Conservation (phyloP, 1,284 basidiomycete species). For the Cystobasidiaceae sp. region DNA sequence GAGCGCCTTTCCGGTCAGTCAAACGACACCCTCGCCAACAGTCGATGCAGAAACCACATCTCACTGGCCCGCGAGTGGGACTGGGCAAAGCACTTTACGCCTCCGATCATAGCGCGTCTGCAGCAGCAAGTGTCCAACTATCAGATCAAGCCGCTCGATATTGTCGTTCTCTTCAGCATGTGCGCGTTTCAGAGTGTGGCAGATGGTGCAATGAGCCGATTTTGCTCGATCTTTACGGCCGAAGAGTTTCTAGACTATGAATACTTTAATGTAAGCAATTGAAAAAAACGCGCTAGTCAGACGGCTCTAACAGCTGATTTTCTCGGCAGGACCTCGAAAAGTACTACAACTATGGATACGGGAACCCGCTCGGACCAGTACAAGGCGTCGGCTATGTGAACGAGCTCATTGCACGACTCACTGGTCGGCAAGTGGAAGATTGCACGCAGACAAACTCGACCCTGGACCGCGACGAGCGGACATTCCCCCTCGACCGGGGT, state of each 20-base stretch:
- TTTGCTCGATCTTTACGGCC: conserved; percentile 62
- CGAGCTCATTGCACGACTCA: conserved; percentile 74
- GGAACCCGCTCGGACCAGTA: conserved; percentile 53
- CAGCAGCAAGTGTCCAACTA: conserved; percentile 51
- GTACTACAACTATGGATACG: conserved; percentile 55
- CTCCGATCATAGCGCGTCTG: neutral
- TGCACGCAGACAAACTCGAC: conserved; percentile 70
- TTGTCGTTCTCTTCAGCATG: conserved; percentile 61
- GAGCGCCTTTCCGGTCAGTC: conserved; percentile 1
- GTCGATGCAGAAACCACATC: neutral
- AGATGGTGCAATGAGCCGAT: conserved; percentile 55
- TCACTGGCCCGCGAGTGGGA: neutral
- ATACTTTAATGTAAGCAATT: conserved; percentile 48
- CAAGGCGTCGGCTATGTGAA: conserved; percentile 75
- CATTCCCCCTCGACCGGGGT: conserved; percentile 56
- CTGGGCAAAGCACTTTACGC: conserved; percentile 16
- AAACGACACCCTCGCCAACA: conserved; percentile 31
- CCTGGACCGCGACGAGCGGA: conserved; percentile 58
- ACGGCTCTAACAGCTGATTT: neutral
- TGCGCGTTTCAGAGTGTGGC: conserved; percentile 62
- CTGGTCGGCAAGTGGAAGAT: conserved; percentile 58
- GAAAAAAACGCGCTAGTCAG: neutral
- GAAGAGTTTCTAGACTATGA: conserved; percentile 61
- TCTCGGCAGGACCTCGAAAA: conserved; percentile 61
- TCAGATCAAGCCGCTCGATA: conserved; percentile 57